phyloP scores from a whole-genome alignment of 768 basidiomycete genomes.

The Lactarius quietus region DNA sequence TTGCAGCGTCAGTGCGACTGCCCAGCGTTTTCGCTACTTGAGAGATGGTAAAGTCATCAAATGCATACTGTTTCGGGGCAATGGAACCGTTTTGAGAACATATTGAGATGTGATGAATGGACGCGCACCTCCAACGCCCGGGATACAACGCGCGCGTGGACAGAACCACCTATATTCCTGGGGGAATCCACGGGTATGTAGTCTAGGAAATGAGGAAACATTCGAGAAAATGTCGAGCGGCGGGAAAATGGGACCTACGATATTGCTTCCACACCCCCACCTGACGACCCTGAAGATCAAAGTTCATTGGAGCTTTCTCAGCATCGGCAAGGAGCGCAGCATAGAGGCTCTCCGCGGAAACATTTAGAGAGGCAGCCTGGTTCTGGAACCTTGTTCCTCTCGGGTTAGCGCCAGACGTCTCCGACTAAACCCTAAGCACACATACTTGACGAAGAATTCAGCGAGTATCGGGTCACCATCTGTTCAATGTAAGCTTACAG shows the following conservation, averaged over 20 bases:
- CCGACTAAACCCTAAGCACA: neutral
- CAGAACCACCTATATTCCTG: slow-evolving; percentile 48
- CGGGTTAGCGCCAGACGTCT: neutral
- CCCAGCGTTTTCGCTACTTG: slow-evolving; percentile 58
- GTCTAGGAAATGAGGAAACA: slow-evolving; percentile 21
- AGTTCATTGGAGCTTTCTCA: slow-evolving; percentile 53
- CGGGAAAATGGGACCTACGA: slow-evolving; percentile 33
- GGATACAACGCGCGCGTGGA: slow-evolving; percentile 52
- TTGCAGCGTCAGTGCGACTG: slow-evolving; percentile 45
- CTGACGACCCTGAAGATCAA: slow-evolving; percentile 62
- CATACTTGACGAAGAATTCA: slow-evolving; percentile 63
- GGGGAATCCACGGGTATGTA: slow-evolving; percentile 36
- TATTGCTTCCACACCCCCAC: slow-evolving; percentile 53
- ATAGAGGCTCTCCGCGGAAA: slow-evolving; percentile 50
- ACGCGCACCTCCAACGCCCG: slow-evolving; percentile 52
- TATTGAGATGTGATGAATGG: neutral
- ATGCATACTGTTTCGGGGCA: slow-evolving; percentile 45
- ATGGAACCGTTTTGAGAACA: too few relatives aligned
- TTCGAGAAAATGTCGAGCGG: slow-evolving; percentile 28
- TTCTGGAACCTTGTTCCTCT: slow-evolving; percentile 43
- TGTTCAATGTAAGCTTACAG: slow-evolving; percentile 26
- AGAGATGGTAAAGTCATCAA: slow-evolving; percentile 60
- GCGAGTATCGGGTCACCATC: slow-evolving; percentile 62
- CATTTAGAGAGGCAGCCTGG: slow-evolving; percentile 45
- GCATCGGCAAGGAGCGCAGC: slow-evolving; percentile 57